These are phyloP conservation scores for Citrus cavaleriei DNA, from an alignment of 345 rosid species.

Conservation along the genomic window DNA sequence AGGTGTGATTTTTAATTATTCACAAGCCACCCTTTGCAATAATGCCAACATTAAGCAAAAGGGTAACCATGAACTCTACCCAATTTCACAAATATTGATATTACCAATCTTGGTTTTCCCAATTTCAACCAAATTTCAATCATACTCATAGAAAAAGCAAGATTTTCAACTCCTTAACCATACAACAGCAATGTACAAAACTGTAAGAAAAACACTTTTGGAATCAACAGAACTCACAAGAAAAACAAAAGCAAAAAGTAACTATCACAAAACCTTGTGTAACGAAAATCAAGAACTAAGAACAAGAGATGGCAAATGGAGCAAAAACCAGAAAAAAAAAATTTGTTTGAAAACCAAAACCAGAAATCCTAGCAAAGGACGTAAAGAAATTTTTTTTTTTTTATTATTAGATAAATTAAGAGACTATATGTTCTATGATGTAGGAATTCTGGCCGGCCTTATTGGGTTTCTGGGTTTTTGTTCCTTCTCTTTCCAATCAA, in stretches of 20 bases:
- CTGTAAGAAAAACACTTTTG: neutral
- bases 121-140: neutral
- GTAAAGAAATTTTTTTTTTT: neutral
- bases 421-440: neutral
- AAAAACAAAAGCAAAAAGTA: neutral
- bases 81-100: neutral
- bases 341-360: conserved; percentile 6
- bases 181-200: neutral
- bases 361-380: conserved; percentile 20
- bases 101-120: conserved; percentile 3
- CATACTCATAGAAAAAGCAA: neutral
- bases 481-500: neutral
- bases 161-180: neutral
- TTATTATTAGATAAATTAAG: too few species aligned
- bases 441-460: conserved; percentile 18
- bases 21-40: conserved; percentile 10
- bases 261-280: neutral
- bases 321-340: neutral
- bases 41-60: conserved; percentile 10
- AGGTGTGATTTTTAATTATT: conserved; percentile 4
- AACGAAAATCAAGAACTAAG: neutral
- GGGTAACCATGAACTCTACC: conserved; percentile 7
- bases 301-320: neutral
- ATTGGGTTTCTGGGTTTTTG: conserved; percentile 11
- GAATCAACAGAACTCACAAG: neutral